Evolutionary conservation across 345 rosid species (phyloP).

Genomic region (Populus davidiana): DNA sequence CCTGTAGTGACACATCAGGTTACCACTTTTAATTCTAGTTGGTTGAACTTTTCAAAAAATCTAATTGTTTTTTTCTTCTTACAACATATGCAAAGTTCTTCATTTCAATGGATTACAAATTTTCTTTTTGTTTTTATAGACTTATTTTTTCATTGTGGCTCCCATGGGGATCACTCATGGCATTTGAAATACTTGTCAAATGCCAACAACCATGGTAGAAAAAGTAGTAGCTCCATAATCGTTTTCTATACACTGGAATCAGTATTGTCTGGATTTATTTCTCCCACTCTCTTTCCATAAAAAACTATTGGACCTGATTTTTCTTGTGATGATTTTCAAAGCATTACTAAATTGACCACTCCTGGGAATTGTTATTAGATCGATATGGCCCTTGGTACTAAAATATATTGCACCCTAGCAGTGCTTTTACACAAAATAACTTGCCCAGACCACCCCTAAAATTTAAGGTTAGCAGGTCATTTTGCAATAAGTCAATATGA

Average conservation of each 20-base stretch:
- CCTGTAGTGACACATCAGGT: slow-evolving; percentile 26
- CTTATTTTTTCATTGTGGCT: no score
- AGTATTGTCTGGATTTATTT: neutral
- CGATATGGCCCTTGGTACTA: neutral
- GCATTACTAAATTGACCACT: neutral
- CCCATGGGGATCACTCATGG: no score
- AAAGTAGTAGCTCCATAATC: neutral
- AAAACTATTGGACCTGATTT: neutral
- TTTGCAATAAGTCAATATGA: neutral
- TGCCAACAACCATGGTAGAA: neutral
- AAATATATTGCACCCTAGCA: neutral
- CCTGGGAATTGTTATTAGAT: neutral
- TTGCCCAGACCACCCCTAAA: neutral
- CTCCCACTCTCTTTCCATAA: neutral
- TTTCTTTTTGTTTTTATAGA: neutral
- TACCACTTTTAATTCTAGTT: neutral
- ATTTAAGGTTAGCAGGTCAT: neutral
- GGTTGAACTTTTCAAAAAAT: neutral
- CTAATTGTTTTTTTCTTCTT: neutral
- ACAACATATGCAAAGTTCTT: neutral
- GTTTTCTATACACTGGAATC: neutral
- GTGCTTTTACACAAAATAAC: neutral
- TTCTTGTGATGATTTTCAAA: neutral
- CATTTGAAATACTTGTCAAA: neutral
- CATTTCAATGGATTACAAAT: neutral